These are phyloP conservation scores for Rhizomucor miehei DNA, from an alignment of 371 early-diverging fungal species.

Conservation along the genomic window DNA sequence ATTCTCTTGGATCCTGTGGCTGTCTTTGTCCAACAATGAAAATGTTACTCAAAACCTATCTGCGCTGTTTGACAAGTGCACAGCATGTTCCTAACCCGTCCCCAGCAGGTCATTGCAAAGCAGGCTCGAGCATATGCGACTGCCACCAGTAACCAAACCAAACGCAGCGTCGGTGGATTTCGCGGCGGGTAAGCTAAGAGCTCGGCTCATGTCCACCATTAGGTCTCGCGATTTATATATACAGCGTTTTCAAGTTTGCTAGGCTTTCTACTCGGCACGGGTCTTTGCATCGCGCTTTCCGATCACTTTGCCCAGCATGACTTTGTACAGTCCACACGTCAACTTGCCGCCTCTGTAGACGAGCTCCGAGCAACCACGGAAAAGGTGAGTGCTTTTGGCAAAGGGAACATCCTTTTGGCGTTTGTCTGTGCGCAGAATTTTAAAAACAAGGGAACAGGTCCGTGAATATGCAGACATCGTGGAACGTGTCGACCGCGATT, in stretches of 20 bases:
- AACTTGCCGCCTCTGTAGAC: constrained; percentile 16
- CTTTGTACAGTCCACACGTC: constrained; percentile 17
- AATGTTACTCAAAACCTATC: too few relatives aligned
- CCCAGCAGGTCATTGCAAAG: too few relatives aligned
- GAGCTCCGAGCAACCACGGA: constrained; percentile 16
- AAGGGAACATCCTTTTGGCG: too few relatives aligned
- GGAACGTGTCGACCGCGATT: constrained; percentile 16
- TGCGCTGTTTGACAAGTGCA: too few relatives aligned
- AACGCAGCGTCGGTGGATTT: constrained; percentile 6
- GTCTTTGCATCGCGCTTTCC: constrained; percentile 13
- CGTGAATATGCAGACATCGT: constrained; percentile 16
- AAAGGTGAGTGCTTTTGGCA: constrained; percentile 4
- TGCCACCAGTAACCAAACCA: background rate
- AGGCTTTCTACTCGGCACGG: constrained; percentile 15
- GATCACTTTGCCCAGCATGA: constrained; percentile 17
- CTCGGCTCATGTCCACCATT: background rate
- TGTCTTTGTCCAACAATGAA: too few relatives aligned
- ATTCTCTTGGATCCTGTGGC: too few relatives aligned
- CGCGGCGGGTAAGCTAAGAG: constrained; percentile 13
- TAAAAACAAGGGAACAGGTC: constrained; percentile 1
- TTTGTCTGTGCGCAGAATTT: too few relatives aligned
- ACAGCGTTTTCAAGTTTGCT: constrained; percentile 8
- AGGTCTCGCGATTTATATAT: background rate
- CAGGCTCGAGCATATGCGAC: background rate
- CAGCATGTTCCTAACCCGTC: too few relatives aligned